Evolutionary conservation across 1,139 yeast genomes (phyloP).

Genomic region (Wickerhamomyces sp.): DNA sequence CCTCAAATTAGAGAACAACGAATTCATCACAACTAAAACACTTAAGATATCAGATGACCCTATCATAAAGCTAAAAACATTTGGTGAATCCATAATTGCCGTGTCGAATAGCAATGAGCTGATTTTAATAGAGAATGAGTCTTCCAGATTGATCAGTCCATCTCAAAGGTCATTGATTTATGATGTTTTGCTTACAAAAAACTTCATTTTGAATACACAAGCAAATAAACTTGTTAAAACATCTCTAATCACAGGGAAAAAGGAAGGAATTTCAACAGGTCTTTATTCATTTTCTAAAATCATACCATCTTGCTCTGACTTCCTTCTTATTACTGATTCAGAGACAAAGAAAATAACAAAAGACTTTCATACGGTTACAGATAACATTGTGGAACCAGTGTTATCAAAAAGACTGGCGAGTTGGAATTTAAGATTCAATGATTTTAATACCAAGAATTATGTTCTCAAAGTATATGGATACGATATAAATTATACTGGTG

Average conservation of each 20-base stretch:
- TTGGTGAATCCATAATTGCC: slow-evolving; percentile 6
- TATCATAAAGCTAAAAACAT: slow-evolving; percentile 8
- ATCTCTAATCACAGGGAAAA: not conserved
- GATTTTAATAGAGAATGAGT: slow-evolving; percentile 3
- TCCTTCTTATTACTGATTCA: slow-evolving; percentile 9
- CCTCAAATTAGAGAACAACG: slow-evolving; percentile 2
- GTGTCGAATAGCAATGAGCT: slow-evolving; percentile 16
- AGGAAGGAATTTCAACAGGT: slow-evolving; percentile 5
- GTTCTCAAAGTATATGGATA: slow-evolving; percentile 26
- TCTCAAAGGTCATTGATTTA: slow-evolving; percentile 14
- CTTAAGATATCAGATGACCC: slow-evolving; percentile 8
- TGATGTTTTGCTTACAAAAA: slow-evolving; percentile 8
- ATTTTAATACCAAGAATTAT: slow-evolving; percentile 17
- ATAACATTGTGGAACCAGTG: slow-evolving; percentile 15
- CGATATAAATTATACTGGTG: slow-evolving; percentile 28
- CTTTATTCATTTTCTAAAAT: slow-evolving; percentile 10
- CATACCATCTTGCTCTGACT: slow-evolving; percentile 5
- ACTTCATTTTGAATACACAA: slow-evolving; percentile 2
- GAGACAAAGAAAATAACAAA: slow-evolving; percentile 6
- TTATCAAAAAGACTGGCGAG: slow-evolving; percentile 10
- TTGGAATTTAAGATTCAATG: slow-evolving; percentile 21
- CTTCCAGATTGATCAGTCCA: not conserved
- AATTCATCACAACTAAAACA: not conserved
- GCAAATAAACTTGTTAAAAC: slow-evolving; percentile 8
- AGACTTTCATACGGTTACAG: slow-evolving; percentile 5